phyloP scores from a whole-genome alignment of 2,329 filamentous ascomycete genomes.

The Verticillium albo-atrum region DNA sequence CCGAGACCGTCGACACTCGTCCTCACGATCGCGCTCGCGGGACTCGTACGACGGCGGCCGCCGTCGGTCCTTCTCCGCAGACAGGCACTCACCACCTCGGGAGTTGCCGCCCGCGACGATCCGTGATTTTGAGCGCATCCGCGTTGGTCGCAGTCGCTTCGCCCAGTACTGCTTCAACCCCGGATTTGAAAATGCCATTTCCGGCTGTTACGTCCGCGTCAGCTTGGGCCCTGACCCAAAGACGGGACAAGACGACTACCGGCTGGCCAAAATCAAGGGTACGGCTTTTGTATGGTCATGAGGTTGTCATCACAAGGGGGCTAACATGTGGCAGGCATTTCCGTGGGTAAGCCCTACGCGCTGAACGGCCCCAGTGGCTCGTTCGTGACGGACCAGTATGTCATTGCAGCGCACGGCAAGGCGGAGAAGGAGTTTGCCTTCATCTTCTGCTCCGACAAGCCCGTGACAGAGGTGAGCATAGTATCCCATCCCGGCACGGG shows the following conservation, averaged over 20 bases:
- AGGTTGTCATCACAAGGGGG: neutral
- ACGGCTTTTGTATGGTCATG: slow-evolving; percentile 15
- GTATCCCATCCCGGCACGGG: neutral
- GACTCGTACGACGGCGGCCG: slow-evolving; percentile 67
- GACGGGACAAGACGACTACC: slow-evolving; percentile 73
- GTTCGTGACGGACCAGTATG: slow-evolving; percentile 83
- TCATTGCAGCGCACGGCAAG: slow-evolving; percentile 76
- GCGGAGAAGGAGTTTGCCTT: slow-evolving; percentile 84
- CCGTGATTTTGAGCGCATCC: slow-evolving; percentile 77
- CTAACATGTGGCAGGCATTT: slow-evolving; percentile 57
- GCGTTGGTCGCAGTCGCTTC: slow-evolving; percentile 82
- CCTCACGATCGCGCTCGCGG: neutral
- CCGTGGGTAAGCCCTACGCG: slow-evolving; percentile 75
- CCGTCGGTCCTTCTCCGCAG: slow-evolving; percentile 46
- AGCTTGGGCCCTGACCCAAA: slow-evolving; percentile 73
- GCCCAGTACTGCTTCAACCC: slow-evolving; percentile 91
- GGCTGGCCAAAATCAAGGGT: slow-evolving; percentile 87
- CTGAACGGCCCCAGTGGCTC: slow-evolving; percentile 72
- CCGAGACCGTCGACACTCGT: slow-evolving; percentile 27
- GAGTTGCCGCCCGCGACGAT: slow-evolving; percentile 69
- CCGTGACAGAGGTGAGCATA: slow-evolving; percentile 69
- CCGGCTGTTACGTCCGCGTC: slow-evolving; percentile 80
- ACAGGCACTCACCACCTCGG: slow-evolving; percentile 63
- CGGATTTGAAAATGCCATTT: slow-evolving; percentile 76
- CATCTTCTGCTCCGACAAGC: slow-evolving; percentile 79